Conservation (phyloP, 768 basidiomycete genomes). For the Mrakia gelida region DNA sequence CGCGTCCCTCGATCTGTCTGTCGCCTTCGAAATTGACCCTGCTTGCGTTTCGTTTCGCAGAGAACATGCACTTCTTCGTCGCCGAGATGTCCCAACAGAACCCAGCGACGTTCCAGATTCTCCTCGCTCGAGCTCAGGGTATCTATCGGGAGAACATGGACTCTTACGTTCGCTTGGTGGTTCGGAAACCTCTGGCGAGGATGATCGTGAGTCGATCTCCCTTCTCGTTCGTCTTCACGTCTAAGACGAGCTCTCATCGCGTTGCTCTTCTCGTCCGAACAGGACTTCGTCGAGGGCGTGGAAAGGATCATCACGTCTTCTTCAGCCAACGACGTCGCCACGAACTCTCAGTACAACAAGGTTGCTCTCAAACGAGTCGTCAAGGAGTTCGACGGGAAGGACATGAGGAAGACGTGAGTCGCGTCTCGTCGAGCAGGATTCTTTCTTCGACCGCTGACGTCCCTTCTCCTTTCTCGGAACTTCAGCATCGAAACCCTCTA, state of each 20-base stretch:
- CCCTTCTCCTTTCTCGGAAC: background rate
- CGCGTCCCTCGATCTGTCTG: background rate
- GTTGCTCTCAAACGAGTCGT: constrained; percentile 74
- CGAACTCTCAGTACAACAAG: constrained; percentile 70
- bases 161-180: constrained; percentile 79
- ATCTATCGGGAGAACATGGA: constrained; percentile 85
- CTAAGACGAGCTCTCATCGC: background rate
- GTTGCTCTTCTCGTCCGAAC: constrained; percentile 10
- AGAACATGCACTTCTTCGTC: constrained; percentile 94
- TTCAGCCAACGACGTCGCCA: constrained; percentile 62
- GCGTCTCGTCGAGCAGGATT: background rate
- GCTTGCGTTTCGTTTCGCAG: constrained; percentile 47
- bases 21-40: background rate
- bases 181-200: constrained; percentile 79
- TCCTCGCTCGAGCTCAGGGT: constrained; percentile 66
- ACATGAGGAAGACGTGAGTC: constrained; percentile 66
- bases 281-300: constrained; percentile 94
- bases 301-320: constrained; percentile 72
- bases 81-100: constrained; percentile 72
- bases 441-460: background rate
- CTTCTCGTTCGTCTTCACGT: background rate
- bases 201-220: constrained; percentile 62
- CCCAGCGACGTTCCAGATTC: constrained; percentile 58
- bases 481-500: constrained; percentile 65
- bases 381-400: constrained; percentile 81